A percentile compares a stretch with the other conserved stretches of the same genome.
These are phyloP conservation scores for Arabidopsis thaliana DNA, from an alignment of 345 rosid genomes.

Conservation along the genomic window TAIR10.1 NC_003075.7:9252501-9253000, in stretches of 20 bases:
- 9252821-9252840: too few species aligned
- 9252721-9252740: background rate
- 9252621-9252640: background rate
- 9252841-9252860: too few species aligned
- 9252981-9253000: too few species aligned
- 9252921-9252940: too few species aligned
- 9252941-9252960: too few species aligned
- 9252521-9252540: slow-evolving; percentile 29
- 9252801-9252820: too few species aligned
- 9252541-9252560: slow-evolving; percentile 24
- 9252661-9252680: background rate
- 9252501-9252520: slow-evolving; percentile 26
- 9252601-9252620: slow-evolving; percentile 16
- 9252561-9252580: slow-evolving; percentile 9
- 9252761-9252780: slow-evolving; percentile 11
- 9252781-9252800: background rate
- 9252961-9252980: too few species aligned
- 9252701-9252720: background rate
- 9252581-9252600: slow-evolving; percentile 24
- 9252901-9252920: too few species aligned
- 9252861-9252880: too few species aligned
- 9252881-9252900: too few species aligned
- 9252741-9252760: background rate
- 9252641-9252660: slow-evolving; percentile 8
- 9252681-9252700: background rate